Conservation (phyloP, 768 basidiomycete genomes). For the Suillus sp. region DNA sequence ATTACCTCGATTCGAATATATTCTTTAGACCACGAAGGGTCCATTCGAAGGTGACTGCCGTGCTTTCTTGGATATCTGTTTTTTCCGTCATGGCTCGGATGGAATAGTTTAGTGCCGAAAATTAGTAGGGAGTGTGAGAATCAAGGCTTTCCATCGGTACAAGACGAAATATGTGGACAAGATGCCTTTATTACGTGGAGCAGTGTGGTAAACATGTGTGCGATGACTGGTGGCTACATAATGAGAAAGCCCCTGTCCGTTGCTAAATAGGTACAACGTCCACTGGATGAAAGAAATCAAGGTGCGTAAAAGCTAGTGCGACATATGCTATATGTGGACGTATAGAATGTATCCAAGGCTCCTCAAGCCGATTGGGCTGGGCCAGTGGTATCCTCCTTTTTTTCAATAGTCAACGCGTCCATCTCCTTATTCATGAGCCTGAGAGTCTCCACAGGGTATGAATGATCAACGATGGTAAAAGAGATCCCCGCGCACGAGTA, state of each 20-base stretch:
- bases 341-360: neutral
- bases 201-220: slow-evolving; percentile 7
- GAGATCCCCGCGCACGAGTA: slow-evolving; percentile 26
- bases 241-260: neutral
- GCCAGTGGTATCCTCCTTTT: neutral
- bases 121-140: neutral
- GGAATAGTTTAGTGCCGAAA: neutral
- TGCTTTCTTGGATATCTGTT: slow-evolving; percentile 51
- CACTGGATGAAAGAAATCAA: neutral
- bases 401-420: neutral
- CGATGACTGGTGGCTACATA: too few relatives aligned
- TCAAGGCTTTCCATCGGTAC: neutral
- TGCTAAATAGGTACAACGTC: neutral
- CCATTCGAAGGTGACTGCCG: slow-evolving; percentile 74
- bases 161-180: neutral
- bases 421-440: slow-evolving; percentile 20
- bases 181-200: neutral
- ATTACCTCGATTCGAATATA: slow-evolving; percentile 70
- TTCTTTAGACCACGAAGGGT: slow-evolving; percentile 66
- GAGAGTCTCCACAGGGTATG: slow-evolving; percentile 24
- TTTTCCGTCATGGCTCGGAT: slow-evolving; percentile 33
- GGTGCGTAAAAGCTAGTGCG: neutral
- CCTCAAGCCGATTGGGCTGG: neutral
- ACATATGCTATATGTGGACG: neutral
- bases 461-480: slow-evolving; percentile 23